Evolutionary conservation across 2,329 filamentous ascomycete species (phyloP), one percentile per base, ranked within the genome.

Genomic region (Arthrobotrys conoides): DNA sequence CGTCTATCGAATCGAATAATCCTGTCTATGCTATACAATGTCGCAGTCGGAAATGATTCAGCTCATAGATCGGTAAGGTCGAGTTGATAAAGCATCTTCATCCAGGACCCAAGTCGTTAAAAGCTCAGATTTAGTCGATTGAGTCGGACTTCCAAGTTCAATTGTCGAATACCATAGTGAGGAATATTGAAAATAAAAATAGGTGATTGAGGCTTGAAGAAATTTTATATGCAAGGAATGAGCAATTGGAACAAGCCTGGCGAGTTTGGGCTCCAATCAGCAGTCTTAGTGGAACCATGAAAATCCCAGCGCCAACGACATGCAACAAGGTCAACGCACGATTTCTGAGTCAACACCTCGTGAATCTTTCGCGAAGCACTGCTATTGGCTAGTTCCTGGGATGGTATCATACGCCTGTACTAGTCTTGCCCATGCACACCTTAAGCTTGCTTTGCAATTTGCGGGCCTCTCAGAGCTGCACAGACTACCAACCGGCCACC

Each of bases 181-280:
- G 51, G 38, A 66, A 59, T 20, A 33, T 24, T 51, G 36, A 64
- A 67, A 49, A 59, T 27, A 67, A 64, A 67, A 49, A 59, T 27
- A 67, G 51, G 49, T 33, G 8, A 41, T 53, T 67, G 53, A 44
- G 48, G 69, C 48, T 73, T 73, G 70, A 73, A 73, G 70, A 73
- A 67, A 67, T 73, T 65, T 73, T 67, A 73, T 73, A 73, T 44
- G 61, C 61, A 59, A 57, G 70, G 61, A 67, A 73, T 73, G 63
- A 61, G 61, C 63, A 59, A 73, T 48, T 67, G 69, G n/a, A 49
- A 51, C 49, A 72, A 38, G 67, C 55, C 36, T 59, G 49, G 57
- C 30, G 5, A 65, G 27, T 30, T 66, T 46, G 46, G 51, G 49
- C 51, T 46, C 46, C 53, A 59, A 44, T 71, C 61, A 64, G 48